phyloP scores from a whole-genome alignment of 805 yeast species.

The Saturnispora besseyi region DNA sequence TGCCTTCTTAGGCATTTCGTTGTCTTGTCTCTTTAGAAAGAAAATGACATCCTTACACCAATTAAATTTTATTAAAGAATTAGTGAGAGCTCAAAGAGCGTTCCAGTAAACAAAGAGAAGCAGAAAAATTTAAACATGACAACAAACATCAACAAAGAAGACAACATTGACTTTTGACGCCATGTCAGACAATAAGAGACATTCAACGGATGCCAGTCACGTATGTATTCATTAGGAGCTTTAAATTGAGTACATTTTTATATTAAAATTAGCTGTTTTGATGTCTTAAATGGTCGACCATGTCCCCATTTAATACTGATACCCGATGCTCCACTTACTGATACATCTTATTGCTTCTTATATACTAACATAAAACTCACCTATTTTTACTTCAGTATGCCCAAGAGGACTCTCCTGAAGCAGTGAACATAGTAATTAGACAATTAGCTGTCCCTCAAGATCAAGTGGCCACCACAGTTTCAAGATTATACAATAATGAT shows the following conservation, averaged over 20 bases:
- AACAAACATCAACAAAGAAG: neutral
- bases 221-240: neutral
- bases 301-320: neutral
- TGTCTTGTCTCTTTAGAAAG: neutral
- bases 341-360: neutral
- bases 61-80: neutral
- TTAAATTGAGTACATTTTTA: neutral
- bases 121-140: neutral
- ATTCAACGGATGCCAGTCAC: neutral
- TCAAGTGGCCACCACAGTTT: conserved; percentile 54
- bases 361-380: neutral
- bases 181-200: neutral
- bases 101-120: neutral
- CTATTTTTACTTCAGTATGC: neutral
- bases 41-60: conserved; percentile 4
- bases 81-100: neutral
- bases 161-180: neutral
- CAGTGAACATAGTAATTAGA: conserved; percentile 67
- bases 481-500: conserved; percentile 64
- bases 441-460: conserved; percentile 64
- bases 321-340: neutral
- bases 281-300: neutral
- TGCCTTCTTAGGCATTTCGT: conserved; percentile 15
- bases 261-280: neutral
- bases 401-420: conserved; percentile 52